These are phyloP conservation scores for Pythium insidiosum DNA, from an alignment of 352 stramenopile genomes.

Conservation along the genomic window DNA sequence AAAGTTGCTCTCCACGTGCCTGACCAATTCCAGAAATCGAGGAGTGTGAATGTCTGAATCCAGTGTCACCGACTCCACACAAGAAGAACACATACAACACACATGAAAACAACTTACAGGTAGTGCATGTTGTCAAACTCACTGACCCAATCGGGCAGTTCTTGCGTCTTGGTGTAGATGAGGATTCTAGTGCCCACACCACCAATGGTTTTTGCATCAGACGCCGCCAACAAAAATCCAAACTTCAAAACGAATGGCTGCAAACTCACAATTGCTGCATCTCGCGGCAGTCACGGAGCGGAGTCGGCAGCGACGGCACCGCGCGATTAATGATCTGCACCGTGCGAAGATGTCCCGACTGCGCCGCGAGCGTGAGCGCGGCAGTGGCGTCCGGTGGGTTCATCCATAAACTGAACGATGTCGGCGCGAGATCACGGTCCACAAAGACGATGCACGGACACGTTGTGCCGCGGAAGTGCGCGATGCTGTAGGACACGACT, in stretches of 20 bases:
- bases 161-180: conserved; percentile 2
- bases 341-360: not conserved
- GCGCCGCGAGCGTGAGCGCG: not conserved
- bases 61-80: too few species aligned
- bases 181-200: not conserved
- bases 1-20: not conserved
- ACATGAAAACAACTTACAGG: too few species aligned
- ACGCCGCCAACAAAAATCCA: not conserved
- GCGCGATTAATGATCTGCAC: conserved; percentile 3
- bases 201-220: not conserved
- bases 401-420: not conserved
- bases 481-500: conserved; percentile 6
- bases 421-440: not conserved
- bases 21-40: too few species aligned
- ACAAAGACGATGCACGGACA: conserved; percentile 6
- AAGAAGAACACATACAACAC: too few species aligned
- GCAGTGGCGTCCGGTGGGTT: not conserved
- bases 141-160: not conserved
- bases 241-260: not conserved
- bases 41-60: too few species aligned
- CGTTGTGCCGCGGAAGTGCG: not conserved
- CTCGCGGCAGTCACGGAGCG: not conserved
- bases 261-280: conserved; percentile 3
- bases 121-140: conserved; percentile 1
- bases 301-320: not conserved